Evolutionary conservation across 1,284 basidiomycete genomes (phyloP), one percentile per base, ranked within the genome.

Genomic region (Vanrija sp.): DNA sequence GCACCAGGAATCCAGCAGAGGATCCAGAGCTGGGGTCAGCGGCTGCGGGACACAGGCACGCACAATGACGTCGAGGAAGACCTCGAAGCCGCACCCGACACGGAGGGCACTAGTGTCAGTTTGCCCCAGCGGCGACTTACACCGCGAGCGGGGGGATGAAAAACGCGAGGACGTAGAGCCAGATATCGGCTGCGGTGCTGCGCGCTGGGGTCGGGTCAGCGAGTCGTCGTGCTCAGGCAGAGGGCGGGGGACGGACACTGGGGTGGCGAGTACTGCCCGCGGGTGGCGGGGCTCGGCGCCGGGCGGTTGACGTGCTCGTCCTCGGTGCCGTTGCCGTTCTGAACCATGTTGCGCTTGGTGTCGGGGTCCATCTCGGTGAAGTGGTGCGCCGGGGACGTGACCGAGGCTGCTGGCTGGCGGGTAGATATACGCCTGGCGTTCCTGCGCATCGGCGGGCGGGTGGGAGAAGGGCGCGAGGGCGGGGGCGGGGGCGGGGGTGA

Each of bases 1-100:
- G 5, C 26, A 39, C 56, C 56, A 14, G 57, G 57, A 18, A 58
- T 39, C 57, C 57, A 58, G 26, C 52, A 42, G 19, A 58, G 49
- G 9, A 28, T 25, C 39, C 45, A 47, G 10, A 58, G 49, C 57
- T 58, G 52, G 6, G 15, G 26, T 29, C 23, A 16, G 12, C 12
- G 16, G 19, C 8, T 12, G 28, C 10, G 16, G 3, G 18, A 3
- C 21, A 3, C 26, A 2, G 5, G 28, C 4, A 47, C 52, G 9
- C 28, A 58, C 57, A 26, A 54, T 10, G 15, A 58, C 16, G 43
- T 58, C 54, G 34, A 58, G 10, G 16, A 58, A 26, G 38, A 58
- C 10, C 5, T 50, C 23, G 12, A 15, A 18, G 16, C 49, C 21
- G 18, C 56, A 57, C 8, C 56, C 56, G 3, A 15, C 29, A 12